A percentile compares a stretch with the other conserved stretches of the same genome.
phyloP scores from a whole-genome alignment of 1,284 basidiomycete genomes.

The Termitomyces sp. region DNA sequence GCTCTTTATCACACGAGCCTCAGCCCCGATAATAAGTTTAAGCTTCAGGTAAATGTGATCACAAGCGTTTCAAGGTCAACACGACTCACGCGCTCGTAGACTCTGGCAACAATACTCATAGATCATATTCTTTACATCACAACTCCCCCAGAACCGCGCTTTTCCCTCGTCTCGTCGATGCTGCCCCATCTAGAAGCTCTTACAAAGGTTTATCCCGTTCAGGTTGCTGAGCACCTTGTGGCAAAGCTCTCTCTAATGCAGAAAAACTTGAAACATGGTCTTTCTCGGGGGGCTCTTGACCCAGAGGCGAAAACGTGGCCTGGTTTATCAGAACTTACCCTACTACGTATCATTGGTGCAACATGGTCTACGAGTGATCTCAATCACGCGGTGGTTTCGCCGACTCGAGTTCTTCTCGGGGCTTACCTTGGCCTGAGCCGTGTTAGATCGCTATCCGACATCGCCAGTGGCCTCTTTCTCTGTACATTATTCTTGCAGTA shows the following conservation, averaged over 20 bases:
- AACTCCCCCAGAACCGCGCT: conserved; percentile 56
- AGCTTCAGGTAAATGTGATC: conserved; percentile 64
- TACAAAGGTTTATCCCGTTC: conserved; percentile 77
- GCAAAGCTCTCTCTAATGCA: conserved; percentile 88
- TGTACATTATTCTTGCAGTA: conserved; percentile 82
- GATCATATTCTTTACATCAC: conserved; percentile 86
- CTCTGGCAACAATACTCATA: conserved; percentile 78
- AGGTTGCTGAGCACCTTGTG: conserved; percentile 77
- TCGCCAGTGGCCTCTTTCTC: conserved; percentile 86
- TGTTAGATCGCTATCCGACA: conserved; percentile 69
- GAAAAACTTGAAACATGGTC: conserved; percentile 86
- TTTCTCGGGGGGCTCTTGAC: conserved; percentile 69
- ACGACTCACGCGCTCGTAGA: conserved; percentile 35
- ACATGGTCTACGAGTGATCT: conserved; percentile 96
- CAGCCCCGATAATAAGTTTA: conserved; percentile 87
- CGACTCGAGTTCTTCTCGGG: conserved; percentile 84
- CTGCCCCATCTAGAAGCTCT: conserved; percentile 83
- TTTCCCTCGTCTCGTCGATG: conserved; percentile 61
- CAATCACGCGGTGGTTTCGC: conserved; percentile 85
- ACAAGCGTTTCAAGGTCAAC: neutral
- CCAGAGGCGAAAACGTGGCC: conserved; percentile 83
- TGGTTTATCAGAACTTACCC: conserved; percentile 72
- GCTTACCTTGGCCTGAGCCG: conserved; percentile 87
- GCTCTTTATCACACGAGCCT: conserved; percentile 90
- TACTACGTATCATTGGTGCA: conserved; percentile 77